Conservation (phyloP, 2,329 filamentous ascomycete genomes). For the Apiospora malaysiana region DNA sequence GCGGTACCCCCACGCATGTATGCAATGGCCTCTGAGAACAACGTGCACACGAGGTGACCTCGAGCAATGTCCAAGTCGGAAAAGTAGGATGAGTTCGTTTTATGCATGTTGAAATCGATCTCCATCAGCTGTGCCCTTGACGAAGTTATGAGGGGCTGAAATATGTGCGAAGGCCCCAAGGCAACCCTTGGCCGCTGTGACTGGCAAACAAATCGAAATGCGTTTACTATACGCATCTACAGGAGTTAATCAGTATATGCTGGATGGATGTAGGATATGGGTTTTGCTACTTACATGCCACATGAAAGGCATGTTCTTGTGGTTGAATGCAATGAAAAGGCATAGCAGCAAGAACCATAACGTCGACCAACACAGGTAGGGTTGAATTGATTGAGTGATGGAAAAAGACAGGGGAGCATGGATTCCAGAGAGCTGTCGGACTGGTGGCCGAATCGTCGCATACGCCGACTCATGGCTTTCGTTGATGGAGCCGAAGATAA, state of each 20-base stretch:
- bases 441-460: constrained; percentile 26
- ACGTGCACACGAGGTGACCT: constrained; percentile 64
- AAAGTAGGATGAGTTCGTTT: constrained; percentile 75
- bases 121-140: constrained; percentile 67
- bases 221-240: constrained; percentile 42
- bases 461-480: constrained; percentile 31
- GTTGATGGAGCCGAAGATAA: constrained; percentile 33
- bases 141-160: constrained; percentile 66
- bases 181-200: constrained; percentile 47
- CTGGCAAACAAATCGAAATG: constrained; percentile 52
- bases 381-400: constrained; percentile 18
- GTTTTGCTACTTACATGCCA: constrained; percentile 60
- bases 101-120: constrained; percentile 76
- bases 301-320: constrained; percentile 64
- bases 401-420: constrained; percentile 23
- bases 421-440: constrained; percentile 24
- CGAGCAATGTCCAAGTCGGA: constrained; percentile 72
- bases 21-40: constrained; percentile 44
- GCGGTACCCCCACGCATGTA: constrained; percentile 40
- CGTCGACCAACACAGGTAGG: constrained; percentile 29
- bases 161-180: constrained; percentile 59
- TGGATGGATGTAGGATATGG: not conserved
- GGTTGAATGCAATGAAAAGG: constrained; percentile 54
- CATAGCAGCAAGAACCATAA: constrained; percentile 41
- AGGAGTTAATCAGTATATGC: not conserved